Evolutionary conservation across 306 rosid species (phyloP).

Genomic region (Vigna trinervia): DNA sequence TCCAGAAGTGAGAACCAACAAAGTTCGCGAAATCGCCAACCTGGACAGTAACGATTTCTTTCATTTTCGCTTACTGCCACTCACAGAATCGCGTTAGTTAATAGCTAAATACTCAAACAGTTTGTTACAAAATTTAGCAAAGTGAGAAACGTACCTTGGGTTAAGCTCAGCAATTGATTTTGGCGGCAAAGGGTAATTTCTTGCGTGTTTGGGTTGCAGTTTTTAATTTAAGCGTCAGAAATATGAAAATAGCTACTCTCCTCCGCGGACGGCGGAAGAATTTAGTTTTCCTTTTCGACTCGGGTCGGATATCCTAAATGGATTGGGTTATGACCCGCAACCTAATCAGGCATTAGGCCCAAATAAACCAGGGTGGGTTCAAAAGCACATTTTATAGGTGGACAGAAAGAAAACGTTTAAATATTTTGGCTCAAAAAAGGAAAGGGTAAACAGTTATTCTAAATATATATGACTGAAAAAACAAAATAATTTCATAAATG

Average conservation of each 20-base stretch:
- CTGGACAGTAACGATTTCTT: constrained; percentile 83
- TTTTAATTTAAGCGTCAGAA: not conserved
- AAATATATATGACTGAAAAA: too few species aligned
- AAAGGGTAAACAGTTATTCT: too few species aligned
- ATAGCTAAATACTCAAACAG: constrained; percentile 13
- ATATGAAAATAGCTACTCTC: not conserved
- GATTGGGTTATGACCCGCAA: not conserved
- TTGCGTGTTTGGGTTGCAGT: not conserved
- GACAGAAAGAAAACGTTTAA: too few species aligned
- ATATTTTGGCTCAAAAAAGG: too few species aligned
- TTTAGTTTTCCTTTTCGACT: not conserved
- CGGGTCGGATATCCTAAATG: not conserved
- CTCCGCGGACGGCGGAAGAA: not conserved
- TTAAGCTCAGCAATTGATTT: constrained; percentile 30
- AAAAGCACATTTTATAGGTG: not conserved
- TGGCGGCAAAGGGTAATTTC: constrained; percentile 36
- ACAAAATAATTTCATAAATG: too few species aligned
- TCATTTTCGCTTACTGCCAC: constrained; percentile 56
- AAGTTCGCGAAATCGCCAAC: constrained; percentile 85
- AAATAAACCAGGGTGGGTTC: not conserved
- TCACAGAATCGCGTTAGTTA: not conserved
- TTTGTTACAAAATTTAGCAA: constrained; percentile 17
- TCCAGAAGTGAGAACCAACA: constrained; percentile 96
- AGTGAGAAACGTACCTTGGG: constrained; percentile 19
- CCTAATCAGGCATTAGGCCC: not conserved